phyloP scores from a whole-genome alignment of 1,284 basidiomycete genomes.

The Takashimella tepidaria region DNA sequence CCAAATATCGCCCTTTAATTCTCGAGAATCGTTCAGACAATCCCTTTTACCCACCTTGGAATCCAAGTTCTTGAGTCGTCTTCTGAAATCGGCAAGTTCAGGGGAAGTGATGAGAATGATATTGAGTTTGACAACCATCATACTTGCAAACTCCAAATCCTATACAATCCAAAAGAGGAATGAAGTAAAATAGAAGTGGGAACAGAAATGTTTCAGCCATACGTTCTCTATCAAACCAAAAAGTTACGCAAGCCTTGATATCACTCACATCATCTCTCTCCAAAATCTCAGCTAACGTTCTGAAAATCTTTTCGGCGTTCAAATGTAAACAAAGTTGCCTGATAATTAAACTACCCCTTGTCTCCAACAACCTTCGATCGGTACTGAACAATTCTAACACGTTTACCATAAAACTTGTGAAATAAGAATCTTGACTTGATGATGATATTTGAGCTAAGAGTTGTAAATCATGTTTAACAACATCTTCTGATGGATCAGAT shows the following conservation, averaged over 20 bases:
- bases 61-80: constrained; percentile 85
- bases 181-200: no score
- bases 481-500: constrained; percentile 94
- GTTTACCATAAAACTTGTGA: constrained; percentile 92
- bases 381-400: constrained; percentile 92
- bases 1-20: neutral
- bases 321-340: constrained; percentile 90
- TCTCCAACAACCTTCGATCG: constrained; percentile 82
- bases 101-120: constrained; percentile 96
- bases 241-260: constrained; percentile 5
- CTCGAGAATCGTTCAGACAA: no score
- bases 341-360: constrained; percentile 91
- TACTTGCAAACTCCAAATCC: constrained; percentile 94
- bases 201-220: no score
- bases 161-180: constrained; percentile 36
- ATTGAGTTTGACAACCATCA: constrained; percentile 95
- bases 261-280: constrained; percentile 89
- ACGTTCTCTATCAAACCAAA: no score
- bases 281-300: constrained; percentile 91
- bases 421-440: constrained; percentile 89
- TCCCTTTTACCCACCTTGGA: constrained; percentile 77
- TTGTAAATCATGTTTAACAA: constrained; percentile 93
- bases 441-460: constrained; percentile 90
- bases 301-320: constrained; percentile 92
- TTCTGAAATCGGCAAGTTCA: constrained; percentile 88